These are phyloP conservation scores for Prunus padus DNA, from an alignment of 306 rosid species.

Conservation along the genomic window DNA sequence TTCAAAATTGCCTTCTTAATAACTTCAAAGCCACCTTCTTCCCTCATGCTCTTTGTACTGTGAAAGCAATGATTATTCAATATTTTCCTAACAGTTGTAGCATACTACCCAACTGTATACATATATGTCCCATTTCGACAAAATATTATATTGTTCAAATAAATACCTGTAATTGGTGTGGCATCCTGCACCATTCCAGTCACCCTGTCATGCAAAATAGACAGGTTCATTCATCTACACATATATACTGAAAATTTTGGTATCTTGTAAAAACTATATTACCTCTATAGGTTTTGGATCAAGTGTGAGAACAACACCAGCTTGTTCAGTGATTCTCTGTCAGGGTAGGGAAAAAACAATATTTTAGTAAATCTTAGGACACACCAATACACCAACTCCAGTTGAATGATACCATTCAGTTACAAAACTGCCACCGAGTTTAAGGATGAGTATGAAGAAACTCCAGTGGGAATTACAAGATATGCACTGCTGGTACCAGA, in stretches of 20 bases:
- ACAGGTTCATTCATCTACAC: constrained; percentile 10
- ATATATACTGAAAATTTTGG: constrained; percentile 8
- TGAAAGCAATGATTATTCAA: constrained; percentile 24
- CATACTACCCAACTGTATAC: constrained; percentile 7
- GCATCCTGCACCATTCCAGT: constrained; percentile 99
- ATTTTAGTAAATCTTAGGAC: constrained; percentile 5
- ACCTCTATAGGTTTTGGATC: constrained; percentile 99
- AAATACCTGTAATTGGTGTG: constrained; percentile 96
- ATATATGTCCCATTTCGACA: constrained; percentile 2
- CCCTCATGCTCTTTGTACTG: constrained; percentile 99
- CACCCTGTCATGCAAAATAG: constrained; percentile 60
- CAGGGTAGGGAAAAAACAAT: constrained; percentile 18
- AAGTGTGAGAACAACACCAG: constrained; percentile 91
- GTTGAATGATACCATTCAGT: constrained; percentile 5
- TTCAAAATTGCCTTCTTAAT: constrained; percentile 96
- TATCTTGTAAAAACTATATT: constrained; percentile 11
- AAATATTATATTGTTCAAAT: constrained; percentile 12
- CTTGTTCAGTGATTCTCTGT: constrained; percentile 99
- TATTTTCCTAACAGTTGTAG: constrained; percentile 2
- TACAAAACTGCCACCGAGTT: not conserved
- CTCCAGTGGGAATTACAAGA: too few species aligned
- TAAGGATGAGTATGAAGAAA: not conserved
- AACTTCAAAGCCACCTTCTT: constrained; percentile 84
- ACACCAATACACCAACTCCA: not conserved
- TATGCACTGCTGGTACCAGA: too few species aligned